Base-by-base conservation (phyloP, 106 monocot genomes). In the Dioscorea dumetorum region DNA sequence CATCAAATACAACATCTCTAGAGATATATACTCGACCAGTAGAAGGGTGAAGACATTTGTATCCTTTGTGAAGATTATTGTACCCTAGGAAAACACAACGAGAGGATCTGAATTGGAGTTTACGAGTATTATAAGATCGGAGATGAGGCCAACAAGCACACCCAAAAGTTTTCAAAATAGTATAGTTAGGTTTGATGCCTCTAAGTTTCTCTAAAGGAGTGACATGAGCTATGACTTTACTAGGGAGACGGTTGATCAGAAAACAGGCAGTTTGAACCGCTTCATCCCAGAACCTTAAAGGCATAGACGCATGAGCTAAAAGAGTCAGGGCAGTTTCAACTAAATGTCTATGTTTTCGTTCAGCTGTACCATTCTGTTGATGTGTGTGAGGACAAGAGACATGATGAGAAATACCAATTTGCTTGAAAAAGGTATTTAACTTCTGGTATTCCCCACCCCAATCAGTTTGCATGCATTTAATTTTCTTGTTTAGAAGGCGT, bases 91-190 rank as follows among this genome's bases (percentile, higher is more conserved):
- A 72, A 24, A 63, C 20, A 63, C 62, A 72, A 8, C 12, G 0
- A 35, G 28, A 63, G 3, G 21, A 33, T 3, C 72, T 20, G 15
- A 31, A 63, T 1, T 3, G 14, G n/a, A 72, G 21, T 53, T 72
- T 63, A 33, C 63, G 28, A 9, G 1, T 23, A 0, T 32, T 63
- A 31, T 53, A 63, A 31, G 72, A 51, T 5, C 24, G 11, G 11
- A 64, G 5, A 10, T 52, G 20, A 0, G 66, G 22, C 11, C 56
- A 74, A 18, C 74, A 74, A 2, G 49, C 41, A 58, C 74, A 74
- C 4, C 58, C 74, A 69, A 76, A 69, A 18, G 18, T 53, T 53
- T 53, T 53, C 13, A 53, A 10, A 53, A 53, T 7, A 53, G 2
- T 16, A 10, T 53, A 53, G 18, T 53, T 18, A 3, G 53, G 53